phyloP scores from a whole-genome alignment of 176 grass and related monocot genomes.

The Ensete glaucum region DNA sequence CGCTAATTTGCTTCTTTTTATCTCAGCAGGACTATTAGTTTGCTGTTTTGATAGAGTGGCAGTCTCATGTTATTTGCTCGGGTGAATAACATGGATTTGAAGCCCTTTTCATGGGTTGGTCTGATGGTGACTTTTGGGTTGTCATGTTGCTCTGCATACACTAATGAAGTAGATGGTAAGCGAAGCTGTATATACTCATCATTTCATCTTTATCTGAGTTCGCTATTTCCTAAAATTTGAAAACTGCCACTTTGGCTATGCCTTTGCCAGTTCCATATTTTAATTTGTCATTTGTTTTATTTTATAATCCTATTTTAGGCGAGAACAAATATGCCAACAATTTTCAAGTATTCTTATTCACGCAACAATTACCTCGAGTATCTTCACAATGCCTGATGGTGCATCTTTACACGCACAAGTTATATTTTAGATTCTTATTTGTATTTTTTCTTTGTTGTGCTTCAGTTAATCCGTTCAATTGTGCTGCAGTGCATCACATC shows the following conservation, averaged over 20 bases:
- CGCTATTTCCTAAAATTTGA: background rate
- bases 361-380: background rate
- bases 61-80: background rate
- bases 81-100: slow-evolving; percentile 2
- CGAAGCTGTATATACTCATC: background rate
- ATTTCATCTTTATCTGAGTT: background rate
- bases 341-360: background rate
- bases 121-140: background rate
- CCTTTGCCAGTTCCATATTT: background rate
- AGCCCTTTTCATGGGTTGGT: background rate
- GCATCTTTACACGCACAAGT: background rate
- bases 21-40: background rate
- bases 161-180: slow-evolving; percentile 6
- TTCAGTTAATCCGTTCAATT: too few relatives aligned
- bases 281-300: background rate
- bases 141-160: background rate
- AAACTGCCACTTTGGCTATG: background rate
- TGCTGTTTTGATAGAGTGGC: background rate
- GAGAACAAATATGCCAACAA: background rate
- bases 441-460: background rate
- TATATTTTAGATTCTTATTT: background rate
- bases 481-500: too few relatives aligned
- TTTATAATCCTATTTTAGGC: background rate
- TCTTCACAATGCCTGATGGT: background rate
- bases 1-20: background rate